Conservation (phyloP, 345 rosid genomes). For the Bruguiera sexangula region DNA sequence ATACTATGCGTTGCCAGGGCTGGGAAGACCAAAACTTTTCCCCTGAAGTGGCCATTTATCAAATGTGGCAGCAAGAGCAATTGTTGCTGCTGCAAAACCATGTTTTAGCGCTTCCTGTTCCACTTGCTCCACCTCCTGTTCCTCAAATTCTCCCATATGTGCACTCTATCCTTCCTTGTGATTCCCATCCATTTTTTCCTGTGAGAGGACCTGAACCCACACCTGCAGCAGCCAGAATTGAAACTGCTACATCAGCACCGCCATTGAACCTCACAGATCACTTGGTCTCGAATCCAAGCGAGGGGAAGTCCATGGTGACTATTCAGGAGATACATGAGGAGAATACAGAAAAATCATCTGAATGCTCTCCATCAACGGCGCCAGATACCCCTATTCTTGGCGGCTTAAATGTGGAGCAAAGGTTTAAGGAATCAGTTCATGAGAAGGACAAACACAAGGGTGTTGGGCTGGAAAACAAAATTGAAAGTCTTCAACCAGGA, state of each 20-base stretch:
- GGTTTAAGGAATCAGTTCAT: constrained; percentile 15
- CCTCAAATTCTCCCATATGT: constrained; percentile 46
- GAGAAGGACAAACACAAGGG: constrained; percentile 25
- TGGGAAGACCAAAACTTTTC: constrained; percentile 41
- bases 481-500: constrained; percentile 14
- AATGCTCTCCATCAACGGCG: constrained; percentile 24
- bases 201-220: constrained; percentile 29
- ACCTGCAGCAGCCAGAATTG: constrained; percentile 25
- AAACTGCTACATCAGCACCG: constrained; percentile 34
- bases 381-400: constrained; percentile 18
- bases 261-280: constrained; percentile 30
- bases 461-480: constrained; percentile 23
- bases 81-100: constrained; percentile 46
- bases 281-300: constrained; percentile 18
- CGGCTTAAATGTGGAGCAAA: constrained; percentile 24
- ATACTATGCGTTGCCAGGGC: constrained; percentile 31
- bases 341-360: constrained; percentile 35
- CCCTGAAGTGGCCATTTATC: constrained; percentile 44
- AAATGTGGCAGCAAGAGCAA: constrained; percentile 54
- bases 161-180: constrained; percentile 37
- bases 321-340: constrained; percentile 54
- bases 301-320: constrained; percentile 40
- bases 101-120: constrained; percentile 35
- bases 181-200: constrained; percentile 30
- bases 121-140: constrained; percentile 26